Evolutionary conservation across 2,329 filamentous ascomycete species (phyloP), one percentile per base, ranked within the genome.

Genomic region (Periglandula ipomoeae): DNA sequence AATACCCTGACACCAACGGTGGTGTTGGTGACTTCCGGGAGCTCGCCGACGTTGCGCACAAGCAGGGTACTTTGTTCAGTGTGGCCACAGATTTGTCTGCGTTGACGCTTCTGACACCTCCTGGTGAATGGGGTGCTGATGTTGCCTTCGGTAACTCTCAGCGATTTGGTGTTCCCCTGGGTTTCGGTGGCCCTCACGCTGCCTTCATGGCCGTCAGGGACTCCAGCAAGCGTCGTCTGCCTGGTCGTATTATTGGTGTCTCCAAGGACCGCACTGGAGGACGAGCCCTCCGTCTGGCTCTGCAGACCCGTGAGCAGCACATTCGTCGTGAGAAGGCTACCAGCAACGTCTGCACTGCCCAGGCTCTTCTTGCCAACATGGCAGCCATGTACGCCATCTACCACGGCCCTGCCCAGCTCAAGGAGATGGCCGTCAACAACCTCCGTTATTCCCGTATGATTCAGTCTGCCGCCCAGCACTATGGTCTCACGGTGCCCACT

Each of bases 311-410:
- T 58, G 91, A 97, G 70, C 91, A 97, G 71, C 91, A 97, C 65
- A 96, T 97, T 64, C 81, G 91, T 55, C 81, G 91, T 61, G 91
- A 97, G 66, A 96, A 96, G 76, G 91, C 91, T 1, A 97, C 91
- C 2, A 95, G 89, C 73, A 97, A 97, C 63, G 90, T 96, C 51
- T 97, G 91, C 72, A 97, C 91, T 1, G 90, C 91, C 1, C 91
- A 97, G 69, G 91, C 91, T 8, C 72, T 97, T 23, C 74, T 96
- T 46, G 91, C 91, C 34, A 97, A 97, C 67, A 96, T 96, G 88
- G 91, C 82, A 57, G 89, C 90, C 48, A 85, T 96, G 71, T 97
- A 95, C 63, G 90, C 89, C 46, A 76, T 96, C 47, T 97, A 96
- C 66, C 91, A 97, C 64, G 91, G 91, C 3, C 91, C 91, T 1